phyloP scores from a whole-genome alignment of 1,284 basidiomycete genomes.

The Fomitopsis schrenkii region DNA sequence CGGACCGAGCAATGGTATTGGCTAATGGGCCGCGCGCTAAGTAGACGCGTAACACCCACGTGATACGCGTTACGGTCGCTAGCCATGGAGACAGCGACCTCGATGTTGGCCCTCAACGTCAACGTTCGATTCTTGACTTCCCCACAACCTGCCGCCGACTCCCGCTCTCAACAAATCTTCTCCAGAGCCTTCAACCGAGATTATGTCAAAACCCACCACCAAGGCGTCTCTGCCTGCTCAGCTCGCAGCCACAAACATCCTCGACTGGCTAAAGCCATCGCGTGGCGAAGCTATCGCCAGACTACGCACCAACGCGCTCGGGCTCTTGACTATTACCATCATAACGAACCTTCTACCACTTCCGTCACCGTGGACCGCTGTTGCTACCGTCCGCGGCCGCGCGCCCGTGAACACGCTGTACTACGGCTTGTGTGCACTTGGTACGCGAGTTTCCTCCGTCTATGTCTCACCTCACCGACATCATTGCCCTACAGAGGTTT shows the following conservation, averaged over 20 bases:
- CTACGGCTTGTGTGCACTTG: conserved; percentile 20
- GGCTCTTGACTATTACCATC: conserved; percentile 40
- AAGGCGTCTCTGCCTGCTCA: neutral
- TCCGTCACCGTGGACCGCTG: conserved; percentile 40
- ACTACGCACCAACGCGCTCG: conserved; percentile 46
- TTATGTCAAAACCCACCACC: neutral
- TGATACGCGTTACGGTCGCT: neutral
- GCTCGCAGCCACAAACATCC: conserved; percentile 7
- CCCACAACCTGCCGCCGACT: no score
- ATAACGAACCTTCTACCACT: conserved; percentile 50
- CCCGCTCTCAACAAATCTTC: neutral
- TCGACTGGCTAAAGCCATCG: conserved; percentile 45
- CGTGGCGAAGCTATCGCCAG: conserved; percentile 51
- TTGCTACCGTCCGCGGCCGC: conserved; percentile 26
- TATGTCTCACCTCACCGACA: neutral
- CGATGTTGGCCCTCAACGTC: no score
- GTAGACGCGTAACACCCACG: neutral
- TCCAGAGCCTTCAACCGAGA: neutral
- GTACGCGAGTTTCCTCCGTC: conserved; percentile 10
- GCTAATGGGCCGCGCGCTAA: no score
- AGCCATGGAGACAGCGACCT: neutral
- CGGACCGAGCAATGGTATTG: no score
- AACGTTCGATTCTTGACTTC: no score
- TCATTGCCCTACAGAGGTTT: conserved; percentile 34
- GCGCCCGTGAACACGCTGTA: conserved; percentile 12